These are phyloP conservation scores for Mycena latifolia DNA, from an alignment of 768 basidiomycete species.

Conservation along the genomic window DNA sequence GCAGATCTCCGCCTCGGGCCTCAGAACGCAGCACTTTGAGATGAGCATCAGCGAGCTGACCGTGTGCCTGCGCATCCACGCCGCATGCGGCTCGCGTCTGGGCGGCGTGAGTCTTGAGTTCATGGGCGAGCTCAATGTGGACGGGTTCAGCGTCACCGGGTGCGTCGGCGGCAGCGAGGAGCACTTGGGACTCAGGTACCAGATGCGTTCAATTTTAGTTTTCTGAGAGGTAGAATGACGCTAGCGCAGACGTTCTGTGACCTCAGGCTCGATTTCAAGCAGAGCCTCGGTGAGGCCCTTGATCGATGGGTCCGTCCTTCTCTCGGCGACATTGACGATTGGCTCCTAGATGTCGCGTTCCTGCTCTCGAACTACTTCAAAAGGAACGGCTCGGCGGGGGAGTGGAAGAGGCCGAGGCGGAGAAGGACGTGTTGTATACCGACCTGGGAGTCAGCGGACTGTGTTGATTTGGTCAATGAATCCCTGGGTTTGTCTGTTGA, in stretches of 20 bases:
- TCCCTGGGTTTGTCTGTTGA: too few species aligned
- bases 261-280: slow-evolving; percentile 94
- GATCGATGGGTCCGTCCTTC: too few species aligned
- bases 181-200: slow-evolving; percentile 90
- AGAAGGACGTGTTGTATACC: slow-evolving; percentile 49
- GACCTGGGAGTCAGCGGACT: too few species aligned
- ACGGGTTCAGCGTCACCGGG: slow-evolving; percentile 96
- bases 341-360: slow-evolving; percentile 82
- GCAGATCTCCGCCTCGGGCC: slow-evolving; percentile 79
- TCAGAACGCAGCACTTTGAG: slow-evolving; percentile 93
- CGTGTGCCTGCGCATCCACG: slow-evolving; percentile 85
- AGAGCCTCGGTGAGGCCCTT: slow-evolving; percentile 82
- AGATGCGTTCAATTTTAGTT: slow-evolving; percentile 54
- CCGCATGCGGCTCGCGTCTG: slow-evolving; percentile 76
- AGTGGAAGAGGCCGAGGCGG: slow-evolving; percentile 38
- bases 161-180: slow-evolving; percentile 95
- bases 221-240: too few species aligned
- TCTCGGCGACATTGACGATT: too few species aligned
- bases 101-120: slow-evolving; percentile 92
- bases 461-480: too few species aligned
- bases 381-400: slow-evolving; percentile 60
- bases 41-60: slow-evolving; percentile 92
- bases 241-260: slow-evolving; percentile 86
- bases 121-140: slow-evolving; percentile 90
- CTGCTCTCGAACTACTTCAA: slow-evolving; percentile 86